Conservation (phyloP, 495 filamentous ascomycete species). For the Cercophora sp. region DNA sequence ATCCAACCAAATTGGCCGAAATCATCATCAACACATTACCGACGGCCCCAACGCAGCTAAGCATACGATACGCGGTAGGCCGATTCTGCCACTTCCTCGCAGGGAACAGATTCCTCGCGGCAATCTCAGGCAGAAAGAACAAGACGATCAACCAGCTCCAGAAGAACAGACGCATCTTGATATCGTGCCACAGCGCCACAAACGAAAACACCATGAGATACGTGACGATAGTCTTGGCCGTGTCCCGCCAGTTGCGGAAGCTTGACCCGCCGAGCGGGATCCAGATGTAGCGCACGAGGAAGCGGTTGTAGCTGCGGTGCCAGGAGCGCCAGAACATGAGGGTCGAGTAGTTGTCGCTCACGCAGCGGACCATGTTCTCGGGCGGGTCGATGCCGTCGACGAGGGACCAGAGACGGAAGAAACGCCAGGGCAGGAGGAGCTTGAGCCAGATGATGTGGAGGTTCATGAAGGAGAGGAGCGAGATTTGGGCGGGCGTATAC, state of each 20-base stretch:
- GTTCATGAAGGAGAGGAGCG: slow-evolving; percentile 92
- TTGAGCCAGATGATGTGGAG: slow-evolving; percentile 98
- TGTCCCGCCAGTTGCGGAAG: slow-evolving; percentile 32
- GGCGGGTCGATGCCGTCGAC: slow-evolving; percentile 89
- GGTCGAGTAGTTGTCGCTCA: slow-evolving; percentile 89
- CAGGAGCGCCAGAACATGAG: slow-evolving; percentile 94
- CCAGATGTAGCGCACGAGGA: slow-evolving; percentile 92
- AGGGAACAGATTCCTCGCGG: slow-evolving; percentile 69
- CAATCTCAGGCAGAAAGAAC: slow-evolving; percentile 86
- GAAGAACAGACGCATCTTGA: slow-evolving; percentile 83
- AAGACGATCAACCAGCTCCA: slow-evolving; percentile 96
- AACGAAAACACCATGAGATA: slow-evolving; percentile 92
- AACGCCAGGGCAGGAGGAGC: slow-evolving; percentile 90
- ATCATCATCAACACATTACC: slow-evolving; percentile 94
- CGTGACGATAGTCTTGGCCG: slow-evolving; percentile 56
- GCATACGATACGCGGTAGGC: slow-evolving; percentile 67
- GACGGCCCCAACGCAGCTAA: slow-evolving; percentile 84
- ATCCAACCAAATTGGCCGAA: slow-evolving; percentile 88
- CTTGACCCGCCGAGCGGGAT: slow-evolving; percentile 77
- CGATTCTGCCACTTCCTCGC: slow-evolving; percentile 59
- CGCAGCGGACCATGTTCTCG: slow-evolving; percentile 97
- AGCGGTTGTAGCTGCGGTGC: slow-evolving; percentile 93
- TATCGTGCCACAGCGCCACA: slow-evolving; percentile 97
- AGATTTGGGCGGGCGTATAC: slow-evolving; percentile 85
- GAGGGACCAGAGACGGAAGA: slow-evolving; percentile 94